Conservation (phyloP, 768 basidiomycete species). For the Lactarius psammicola region DNA sequence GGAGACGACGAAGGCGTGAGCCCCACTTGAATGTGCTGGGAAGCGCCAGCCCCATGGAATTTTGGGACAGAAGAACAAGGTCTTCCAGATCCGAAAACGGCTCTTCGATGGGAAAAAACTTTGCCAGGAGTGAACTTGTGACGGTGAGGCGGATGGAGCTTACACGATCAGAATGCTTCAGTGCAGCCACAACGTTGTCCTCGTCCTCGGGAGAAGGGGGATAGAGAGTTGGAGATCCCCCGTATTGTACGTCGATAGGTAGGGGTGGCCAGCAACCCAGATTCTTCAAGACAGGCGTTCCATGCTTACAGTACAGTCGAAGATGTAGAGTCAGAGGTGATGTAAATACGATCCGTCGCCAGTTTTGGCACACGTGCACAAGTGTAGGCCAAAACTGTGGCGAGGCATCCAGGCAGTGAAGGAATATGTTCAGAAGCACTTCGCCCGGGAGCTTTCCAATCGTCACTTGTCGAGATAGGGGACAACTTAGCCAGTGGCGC, state of each 20-base stretch:
- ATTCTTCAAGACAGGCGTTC: not conserved
- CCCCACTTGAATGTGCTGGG: not conserved
- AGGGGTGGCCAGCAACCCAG: not conserved
- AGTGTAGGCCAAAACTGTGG: not conserved
- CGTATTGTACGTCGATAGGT: not conserved
- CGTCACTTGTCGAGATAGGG: not conserved
- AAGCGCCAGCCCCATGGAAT: not conserved
- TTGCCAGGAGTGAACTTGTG: not conserved
- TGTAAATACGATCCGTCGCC: not conserved
- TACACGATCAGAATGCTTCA: not conserved
- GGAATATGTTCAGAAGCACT: not conserved
- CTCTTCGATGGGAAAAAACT: not conserved
- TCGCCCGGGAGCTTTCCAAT: not conserved
- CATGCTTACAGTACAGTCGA: not conserved
- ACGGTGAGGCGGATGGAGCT: not conserved
- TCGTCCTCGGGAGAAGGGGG: not conserved
- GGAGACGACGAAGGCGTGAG: not conserved
- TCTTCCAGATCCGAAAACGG: not conserved
- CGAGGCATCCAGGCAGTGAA: not conserved
- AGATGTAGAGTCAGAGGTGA: not conserved
- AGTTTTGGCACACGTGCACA: not conserved
- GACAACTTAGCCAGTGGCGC: not conserved
- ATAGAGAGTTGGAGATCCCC: not conserved
- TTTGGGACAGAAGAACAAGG: not conserved
- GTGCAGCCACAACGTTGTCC: not conserved